Evolutionary conservation across 306 rosid species (phyloP), one percentile per base, ranked within the genome.

Genomic region (Mimosa pudica): DNA sequence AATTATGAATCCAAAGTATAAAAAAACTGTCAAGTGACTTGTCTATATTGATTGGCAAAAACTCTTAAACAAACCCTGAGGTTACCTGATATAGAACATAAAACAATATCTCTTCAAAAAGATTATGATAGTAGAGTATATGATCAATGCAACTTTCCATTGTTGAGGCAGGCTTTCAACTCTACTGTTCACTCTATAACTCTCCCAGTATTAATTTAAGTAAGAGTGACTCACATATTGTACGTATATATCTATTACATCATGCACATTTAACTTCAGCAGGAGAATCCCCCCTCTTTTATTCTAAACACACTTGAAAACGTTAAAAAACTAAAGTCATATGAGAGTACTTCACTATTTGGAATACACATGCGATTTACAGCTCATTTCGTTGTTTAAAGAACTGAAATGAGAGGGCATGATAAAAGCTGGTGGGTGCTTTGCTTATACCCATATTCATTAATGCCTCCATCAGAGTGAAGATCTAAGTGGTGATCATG

Each of bases 341-440:
- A 9, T 80, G 74, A 77, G 76, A 77, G 84, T 82, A 73, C 84
- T 82, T 73, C 78, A 77, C 86, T 77, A 73, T 47, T 77, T 82
- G 64, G 41, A 77, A 82, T 83, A 52, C 5, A 68, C 57, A 14
- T 33, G 70, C 70, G 47, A 75, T 71, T 82, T 82, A 82, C 86
- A 80, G 83, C 76, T 80, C 85, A 86, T 64, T 18, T 61, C 66
- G 70, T 80, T 78, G 83, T 75, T 83, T 83, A 83, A 86, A 86
- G 83, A 83, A 77, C 82, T 83, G 80, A 38, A 75, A 52, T 52
- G 20, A 77, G 60, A 70, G 87, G 87, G 55, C 83, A 83, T 81
- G 86, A 83, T 83, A 80, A 86, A 86, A 86, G 87, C 89, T 86
- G 89, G 75, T 80, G 63, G 33, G 24, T 57, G 63, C 63, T 57